Evolutionary conservation across 805 yeast genomes (phyloP).

Genomic region (Torulaspora quercuum): DNA sequence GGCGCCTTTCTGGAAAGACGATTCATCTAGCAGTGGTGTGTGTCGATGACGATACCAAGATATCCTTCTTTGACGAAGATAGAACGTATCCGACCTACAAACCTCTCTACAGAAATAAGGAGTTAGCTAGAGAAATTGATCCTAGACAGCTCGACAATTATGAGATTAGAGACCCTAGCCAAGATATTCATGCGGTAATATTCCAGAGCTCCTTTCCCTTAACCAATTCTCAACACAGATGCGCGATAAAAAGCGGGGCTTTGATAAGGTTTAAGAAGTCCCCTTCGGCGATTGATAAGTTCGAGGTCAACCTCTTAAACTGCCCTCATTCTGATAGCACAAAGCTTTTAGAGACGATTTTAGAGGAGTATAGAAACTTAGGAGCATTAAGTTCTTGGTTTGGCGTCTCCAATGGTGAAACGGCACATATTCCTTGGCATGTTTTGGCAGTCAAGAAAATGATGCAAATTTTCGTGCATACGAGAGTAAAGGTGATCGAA

Average conservation of each 20-base stretch:
- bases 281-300: conserved; percentile 35
- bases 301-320: conserved; percentile 67
- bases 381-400: conserved; percentile 42
- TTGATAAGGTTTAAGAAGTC: conserved; percentile 42
- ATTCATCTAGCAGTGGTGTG: conserved; percentile 67
- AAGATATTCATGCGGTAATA: conserved; percentile 54
- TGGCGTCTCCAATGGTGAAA: conserved; percentile 35
- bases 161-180: conserved; percentile 47
- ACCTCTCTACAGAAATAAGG: conserved; percentile 33
- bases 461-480: conserved; percentile 55
- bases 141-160: conserved; percentile 26
- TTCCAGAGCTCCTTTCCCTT: conserved; percentile 61
- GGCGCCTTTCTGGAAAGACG: conserved; percentile 58
- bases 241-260: conserved; percentile 70
- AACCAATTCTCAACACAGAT: conserved; percentile 64
- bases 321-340: conserved; percentile 67
- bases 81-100: conserved; percentile 36
- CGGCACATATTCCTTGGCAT: conserved; percentile 66
- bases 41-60: conserved; percentile 56
- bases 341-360: conserved; percentile 50
- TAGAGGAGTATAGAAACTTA: conserved; percentile 60
- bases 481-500: conserved; percentile 41
- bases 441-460: conserved; percentile 62
- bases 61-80: conserved; percentile 35
- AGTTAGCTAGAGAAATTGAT: conserved; percentile 19